Base-by-base conservation (phyloP, 2,329 filamentous ascomycete species). In the Cladosporium sp. region DNA sequence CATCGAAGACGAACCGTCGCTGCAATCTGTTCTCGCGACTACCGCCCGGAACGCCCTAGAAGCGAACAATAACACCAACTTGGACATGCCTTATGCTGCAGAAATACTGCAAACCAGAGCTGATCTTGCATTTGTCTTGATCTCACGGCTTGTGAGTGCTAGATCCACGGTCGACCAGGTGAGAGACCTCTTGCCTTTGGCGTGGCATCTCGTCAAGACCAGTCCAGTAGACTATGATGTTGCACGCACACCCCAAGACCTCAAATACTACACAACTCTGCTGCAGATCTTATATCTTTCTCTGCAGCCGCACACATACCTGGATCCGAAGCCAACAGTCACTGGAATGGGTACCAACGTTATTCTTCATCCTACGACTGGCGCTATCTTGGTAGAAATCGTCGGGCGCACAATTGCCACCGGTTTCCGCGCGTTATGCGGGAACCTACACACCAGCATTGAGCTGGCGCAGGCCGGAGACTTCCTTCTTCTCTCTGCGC, bases 231-330 rank as follows among this genome's bases (percentile, higher is more conserved):
- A 86, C 51, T 90, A 90, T 69, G 87, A 89, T 67, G 80, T 82
- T 59, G 85, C 86, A 0, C 80, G 88, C 65, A 80, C 82, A 4
- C 82, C 82, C 64, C 82, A 85, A 18, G 83, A 88, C 69, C 88
- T 81, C 10, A 81, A 86, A 38, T 94, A 97, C 75, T 96, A 96
- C 78, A 90, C 95, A 59, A 90, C 89, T 0, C 85, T 97, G 11
- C 84, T 98, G 21, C 92, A 92, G 73, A 87, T 94, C 3, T 85
- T 99, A 5, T 97, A 95, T 74, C 88, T 98, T 57, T 86, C 91
- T 0, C 83, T 98, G 30, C 88, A 89, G 59, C 87, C 89, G 18
- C 87, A 91, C 66, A 75, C 78, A 12, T 73, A 73, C 61, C 65
- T 70, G 30, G 41, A 47, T 15, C 44, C 52, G 28, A 57, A 49